Evolutionary conservation across 2,329 filamentous ascomycete genomes (phyloP), one percentile per base, ranked within the genome.

Genomic region (Colletotrichum sp.): DNA sequence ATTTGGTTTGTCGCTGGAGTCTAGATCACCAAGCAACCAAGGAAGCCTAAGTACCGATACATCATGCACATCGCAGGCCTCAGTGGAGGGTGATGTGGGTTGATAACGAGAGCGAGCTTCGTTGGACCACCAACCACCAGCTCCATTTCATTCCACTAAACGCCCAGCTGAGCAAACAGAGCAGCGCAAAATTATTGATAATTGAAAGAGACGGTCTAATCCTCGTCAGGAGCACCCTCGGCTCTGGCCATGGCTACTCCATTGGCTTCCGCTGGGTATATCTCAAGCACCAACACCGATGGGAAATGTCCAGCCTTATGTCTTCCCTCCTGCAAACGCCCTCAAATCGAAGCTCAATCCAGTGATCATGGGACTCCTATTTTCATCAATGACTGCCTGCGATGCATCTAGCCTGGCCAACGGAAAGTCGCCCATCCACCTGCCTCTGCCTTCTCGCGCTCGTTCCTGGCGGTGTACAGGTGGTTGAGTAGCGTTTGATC

Each of bases 401-500:
- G 22, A n/a, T 7, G 34, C 30, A 11, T 16, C 63, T 72, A 76
- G 63, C 69, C 36, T 32, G 44, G 25, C 77, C 77, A 77, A 27
- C 77, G 75, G 25, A 77, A 76, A 11, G 49, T 44, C 4, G 71
- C 15, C 77, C 75, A 75, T 13, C 75, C 71, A 9, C 74, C 74
- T 5, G 74, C 74, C 36, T 78, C 77, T 2, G 68, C 66, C 27
- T 49, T 64, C 49, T 77, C 75, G 5, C 67, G 71, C 16, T 77
- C 72, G 34, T 82, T 69, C 65, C 80, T 81, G 11, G 61, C 72
- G 29, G 79, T 78, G 57, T 80, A 84, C 7, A 86, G 69, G 30
- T 81, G 79, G 15, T 80, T 79, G 36, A 84, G 59, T 29, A 86
- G 76, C 1, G 84, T 82, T 68, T 79, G 79, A 25, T 84, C 81